phyloP scores from a whole-genome alignment of 225 moss, liverwort and hornwort species.

The Antitrichia curtipendula region DNA sequence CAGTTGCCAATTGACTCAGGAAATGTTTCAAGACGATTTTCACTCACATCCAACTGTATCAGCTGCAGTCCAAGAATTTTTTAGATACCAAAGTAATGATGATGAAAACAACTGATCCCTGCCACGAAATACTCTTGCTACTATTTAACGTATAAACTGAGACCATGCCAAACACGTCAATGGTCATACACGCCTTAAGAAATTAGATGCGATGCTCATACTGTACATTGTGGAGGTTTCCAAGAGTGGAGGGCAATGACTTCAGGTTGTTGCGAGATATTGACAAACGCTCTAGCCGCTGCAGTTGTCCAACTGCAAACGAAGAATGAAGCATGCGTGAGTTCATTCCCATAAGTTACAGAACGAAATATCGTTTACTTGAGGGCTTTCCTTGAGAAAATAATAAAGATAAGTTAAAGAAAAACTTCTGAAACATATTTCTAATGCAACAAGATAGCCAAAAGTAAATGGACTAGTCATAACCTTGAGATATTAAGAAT shows the following conservation, averaged over 20 bases:
- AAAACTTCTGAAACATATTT: not conserved
- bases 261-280: conserved; percentile 42
- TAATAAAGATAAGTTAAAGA: not conserved
- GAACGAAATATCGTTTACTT: not conserved
- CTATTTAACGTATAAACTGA: not conserved
- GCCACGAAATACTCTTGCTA: not conserved
- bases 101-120: not conserved
- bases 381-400: not conserved
- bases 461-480: not conserved
- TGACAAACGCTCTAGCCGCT: conserved; percentile 45
- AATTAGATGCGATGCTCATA: not conserved
- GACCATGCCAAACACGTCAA: not conserved
- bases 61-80: conserved; percentile 9
- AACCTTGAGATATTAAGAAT: not conserved
- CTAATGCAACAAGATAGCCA: not conserved
- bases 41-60: conserved; percentile 40
- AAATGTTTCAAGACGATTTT: conserved; percentile 27
- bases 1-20: conserved; percentile 48
- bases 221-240: conserved; percentile 38
- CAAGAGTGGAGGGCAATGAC: conserved; percentile 32
- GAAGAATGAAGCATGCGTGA: not conserved
- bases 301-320: conserved; percentile 43
- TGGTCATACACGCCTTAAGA: not conserved
- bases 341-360: not conserved
- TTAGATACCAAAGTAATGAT: not conserved